Evolutionary conservation across 495 filamentous ascomycete genomes (phyloP).

Genomic region (Amphirosellinia nigrospora): DNA sequence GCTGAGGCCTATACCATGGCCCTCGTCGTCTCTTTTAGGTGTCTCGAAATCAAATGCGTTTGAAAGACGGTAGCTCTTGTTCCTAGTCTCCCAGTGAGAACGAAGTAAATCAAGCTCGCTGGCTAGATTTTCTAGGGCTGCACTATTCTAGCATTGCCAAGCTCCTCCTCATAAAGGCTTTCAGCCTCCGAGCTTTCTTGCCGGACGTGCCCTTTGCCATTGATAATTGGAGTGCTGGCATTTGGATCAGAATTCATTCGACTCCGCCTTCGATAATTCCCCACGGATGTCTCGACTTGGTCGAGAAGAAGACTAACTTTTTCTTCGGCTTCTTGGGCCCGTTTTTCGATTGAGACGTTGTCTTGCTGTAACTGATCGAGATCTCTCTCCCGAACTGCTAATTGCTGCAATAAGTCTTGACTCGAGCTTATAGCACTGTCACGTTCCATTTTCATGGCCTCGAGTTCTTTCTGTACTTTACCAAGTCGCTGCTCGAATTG

Average conservation of each 20-base stretch:
- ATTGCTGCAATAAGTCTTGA: conserved; percentile 63
- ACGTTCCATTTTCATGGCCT: conserved; percentile 67
- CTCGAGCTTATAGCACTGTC: conserved; percentile 63
- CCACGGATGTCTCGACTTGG: conserved; percentile 90
- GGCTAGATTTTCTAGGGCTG: conserved; percentile 89
- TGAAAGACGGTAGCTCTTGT: conserved; percentile 89
- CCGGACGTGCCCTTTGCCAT: conserved; percentile 54
- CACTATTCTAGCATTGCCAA: conserved; percentile 66
- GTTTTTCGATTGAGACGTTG: conserved; percentile 76
- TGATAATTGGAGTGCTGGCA: conserved; percentile 38
- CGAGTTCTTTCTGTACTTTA: conserved; percentile 70
- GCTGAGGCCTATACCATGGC: conserved; percentile 58
- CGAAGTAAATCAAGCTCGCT: conserved; percentile 88
- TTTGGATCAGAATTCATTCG: conserved; percentile 41
- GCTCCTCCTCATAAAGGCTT: conserved; percentile 50
- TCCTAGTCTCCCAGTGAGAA: conserved; percentile 92
- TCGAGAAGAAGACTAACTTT: conserved; percentile 92
- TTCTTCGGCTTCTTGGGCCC: conserved; percentile 87
- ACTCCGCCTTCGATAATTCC: conserved; percentile 84
- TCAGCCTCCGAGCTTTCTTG: conserved; percentile 65
- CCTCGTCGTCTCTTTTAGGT: conserved; percentile 55
- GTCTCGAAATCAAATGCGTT: conserved; percentile 83
- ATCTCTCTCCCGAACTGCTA: conserved; percentile 66
- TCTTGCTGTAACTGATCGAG: conserved; percentile 82
- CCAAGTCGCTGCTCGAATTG: conserved; percentile 75